Percentiles rank a stretch among this genome's conserved stretches.
Conservation (phyloP, 495 filamentous ascomycete genomes). For the Trichoderma parareesei region DNA sequence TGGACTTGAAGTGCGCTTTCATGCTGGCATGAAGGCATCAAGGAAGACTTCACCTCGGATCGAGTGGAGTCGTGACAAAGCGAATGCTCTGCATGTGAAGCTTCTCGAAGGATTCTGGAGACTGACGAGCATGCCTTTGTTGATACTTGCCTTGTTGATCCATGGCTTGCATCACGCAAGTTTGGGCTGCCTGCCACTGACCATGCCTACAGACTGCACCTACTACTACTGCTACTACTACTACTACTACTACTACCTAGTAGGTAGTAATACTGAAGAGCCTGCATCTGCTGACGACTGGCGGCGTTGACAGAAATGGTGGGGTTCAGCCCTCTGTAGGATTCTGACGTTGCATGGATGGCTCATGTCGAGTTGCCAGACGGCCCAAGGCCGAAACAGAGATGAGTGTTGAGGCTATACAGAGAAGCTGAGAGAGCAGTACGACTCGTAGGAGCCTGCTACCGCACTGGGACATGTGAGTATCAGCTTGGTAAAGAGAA, state of each 20-base stretch:
- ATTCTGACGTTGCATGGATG: not conserved
- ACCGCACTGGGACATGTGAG: no score
- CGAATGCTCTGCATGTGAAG: not conserved
- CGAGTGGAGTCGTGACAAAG: not conserved
- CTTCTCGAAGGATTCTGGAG: not conserved
- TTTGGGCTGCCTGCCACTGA: not conserved
- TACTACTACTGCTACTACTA: not conserved
- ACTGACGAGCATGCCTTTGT: not conserved
- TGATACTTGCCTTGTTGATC: not conserved
- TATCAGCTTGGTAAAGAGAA: no score
- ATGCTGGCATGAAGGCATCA: not conserved
- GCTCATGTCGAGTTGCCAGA: not conserved
- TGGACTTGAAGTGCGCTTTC: no score
- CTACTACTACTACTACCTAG: not conserved
- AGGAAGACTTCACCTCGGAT: not conserved
- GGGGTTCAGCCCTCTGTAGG: slow-evolving; percentile 2
- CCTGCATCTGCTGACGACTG: no score
- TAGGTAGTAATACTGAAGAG: no score
- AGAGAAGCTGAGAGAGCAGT: no score
- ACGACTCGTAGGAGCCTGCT: no score
- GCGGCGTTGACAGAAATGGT: not conserved
- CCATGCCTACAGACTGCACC: not conserved
- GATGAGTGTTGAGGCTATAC: no score
- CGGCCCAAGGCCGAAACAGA: no score
- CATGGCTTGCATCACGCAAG: not conserved